phyloP scores from a whole-genome alignment of 2,329 filamentous ascomycete genomes.

The Didymella lethalis region DNA sequence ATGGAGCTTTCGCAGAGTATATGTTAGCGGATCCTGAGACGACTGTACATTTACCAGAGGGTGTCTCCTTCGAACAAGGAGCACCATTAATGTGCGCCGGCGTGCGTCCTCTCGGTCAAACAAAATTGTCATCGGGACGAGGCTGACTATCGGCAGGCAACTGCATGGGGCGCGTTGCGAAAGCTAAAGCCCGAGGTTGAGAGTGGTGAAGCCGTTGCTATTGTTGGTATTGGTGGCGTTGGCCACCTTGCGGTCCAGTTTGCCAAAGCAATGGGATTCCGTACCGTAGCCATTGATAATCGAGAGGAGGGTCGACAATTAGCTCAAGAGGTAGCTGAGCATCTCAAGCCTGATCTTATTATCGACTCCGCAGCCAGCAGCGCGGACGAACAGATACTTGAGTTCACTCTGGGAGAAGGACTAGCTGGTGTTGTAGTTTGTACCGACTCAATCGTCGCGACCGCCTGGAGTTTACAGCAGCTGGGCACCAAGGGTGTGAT shows the following conservation, averaged over 20 bases:
- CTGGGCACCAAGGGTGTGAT: constrained; percentile 34
- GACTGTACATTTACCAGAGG: constrained; percentile 35
- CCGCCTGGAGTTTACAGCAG: constrained; percentile 36
- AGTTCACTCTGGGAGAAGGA: constrained; percentile 33
- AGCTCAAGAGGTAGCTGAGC: constrained; percentile 25
- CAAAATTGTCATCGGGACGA: neutral
- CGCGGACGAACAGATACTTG: constrained; percentile 26
- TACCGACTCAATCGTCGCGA: constrained; percentile 35
- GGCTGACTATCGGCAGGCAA: constrained; percentile 26
- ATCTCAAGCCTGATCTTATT: constrained; percentile 32
- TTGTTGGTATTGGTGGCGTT: constrained; percentile 83
- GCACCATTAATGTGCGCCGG: constrained; percentile 50
- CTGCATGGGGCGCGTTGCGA: constrained; percentile 36
- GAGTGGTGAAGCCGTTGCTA: constrained; percentile 76
- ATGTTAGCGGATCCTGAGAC: constrained; percentile 45
- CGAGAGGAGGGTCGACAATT: constrained; percentile 33
- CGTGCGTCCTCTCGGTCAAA: constrained; percentile 23
- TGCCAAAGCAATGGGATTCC: constrained; percentile 41
- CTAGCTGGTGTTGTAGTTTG: constrained; percentile 39
- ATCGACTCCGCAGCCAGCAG: constrained; percentile 26
- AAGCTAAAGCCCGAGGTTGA: constrained; percentile 44
- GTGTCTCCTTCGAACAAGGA: constrained; percentile 36
- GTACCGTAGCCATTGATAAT: constrained; percentile 37
- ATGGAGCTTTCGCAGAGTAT: constrained; percentile 45
- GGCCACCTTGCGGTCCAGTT: constrained; percentile 84